Evolutionary conservation across 1,284 basidiomycete genomes (phyloP), one percentile per base, ranked within the genome.

Genomic region (Mrakiaceae sp.): DNA sequence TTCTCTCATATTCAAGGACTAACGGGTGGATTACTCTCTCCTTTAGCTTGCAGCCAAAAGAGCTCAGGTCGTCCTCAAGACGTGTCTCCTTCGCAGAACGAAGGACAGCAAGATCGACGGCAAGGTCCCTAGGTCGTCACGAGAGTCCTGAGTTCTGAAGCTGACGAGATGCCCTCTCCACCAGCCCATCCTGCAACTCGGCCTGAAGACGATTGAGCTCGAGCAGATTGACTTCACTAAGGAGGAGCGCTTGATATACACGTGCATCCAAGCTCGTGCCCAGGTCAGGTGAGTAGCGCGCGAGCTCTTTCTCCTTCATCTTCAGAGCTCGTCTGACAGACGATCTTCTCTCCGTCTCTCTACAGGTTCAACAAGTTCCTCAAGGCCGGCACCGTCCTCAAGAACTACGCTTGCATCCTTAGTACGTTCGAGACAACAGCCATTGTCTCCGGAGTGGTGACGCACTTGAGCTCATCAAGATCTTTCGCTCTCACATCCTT

Each of bases 191-290:
- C 69, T 76, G 16, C 67, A 72, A 42, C 70, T 77, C 2, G 73
- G 73, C 10, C 70, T 71, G 0, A 75, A 76, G 68, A 69, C 66
- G 0, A 27, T 27, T 27, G 27, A 27, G 27, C 27, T 27, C 27
- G 27, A 27, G 27, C 27, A 27, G 27, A 27, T 27, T 27, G 69
- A 70, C 14, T 76, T 78, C 60, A 69, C 71, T 40, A 62, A 66
- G 3, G 74, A 77, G 39, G 76, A 78, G 68, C 69, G 75, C 16
- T 70, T 71, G 8, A 73, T 77, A 12, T 78, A 78, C 69, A 69
- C 40, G 16, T 12, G 16, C 3, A 46, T 66, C 52, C 53, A 66
- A 55, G 39, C 40, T n/a, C 52, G 52, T 5, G 16, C 60, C 9
- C 50, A 50, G 7, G 60, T 47, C 10, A 27, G 27, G 27, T 27